These are phyloP conservation scores for Anethum foeniculum DNA, from an alignment of 140 eudicot species.

Conservation along the genomic window DNA sequence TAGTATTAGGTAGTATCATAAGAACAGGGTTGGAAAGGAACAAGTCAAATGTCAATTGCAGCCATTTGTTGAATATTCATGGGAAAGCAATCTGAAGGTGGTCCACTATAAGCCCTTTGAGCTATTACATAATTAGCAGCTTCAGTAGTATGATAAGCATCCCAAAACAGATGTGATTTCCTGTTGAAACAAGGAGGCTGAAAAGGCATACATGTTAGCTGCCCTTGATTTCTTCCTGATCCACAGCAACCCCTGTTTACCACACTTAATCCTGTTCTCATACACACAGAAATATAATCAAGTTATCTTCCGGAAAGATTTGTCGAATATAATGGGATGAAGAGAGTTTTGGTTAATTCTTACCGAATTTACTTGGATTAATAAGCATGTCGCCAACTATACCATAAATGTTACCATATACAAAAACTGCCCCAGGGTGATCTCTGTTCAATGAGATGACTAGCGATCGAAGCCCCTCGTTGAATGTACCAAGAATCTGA, in stretches of 20 bases:
- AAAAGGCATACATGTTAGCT: slow-evolving; percentile 65
- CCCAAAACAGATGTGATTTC: slow-evolving; percentile 74
- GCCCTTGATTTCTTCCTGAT: slow-evolving; percentile 63
- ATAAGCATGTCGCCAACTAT: slow-evolving; percentile 57
- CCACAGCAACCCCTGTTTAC: slow-evolving; percentile 74
- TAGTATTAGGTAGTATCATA: neutral
- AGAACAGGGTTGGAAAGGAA: neutral
- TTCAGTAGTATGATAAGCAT: slow-evolving; percentile 82
- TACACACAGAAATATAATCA: neutral
- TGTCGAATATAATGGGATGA: neutral
- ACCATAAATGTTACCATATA: slow-evolving; percentile 64
- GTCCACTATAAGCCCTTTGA: slow-evolving; percentile 50
- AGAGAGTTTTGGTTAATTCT: neutral
- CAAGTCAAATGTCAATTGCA: slow-evolving; percentile 21
- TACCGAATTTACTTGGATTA: slow-evolving; percentile 58
- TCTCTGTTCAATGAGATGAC: slow-evolving; percentile 44
- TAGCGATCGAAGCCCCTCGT: slow-evolving; percentile 47
- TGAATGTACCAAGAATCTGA: slow-evolving; percentile 53
- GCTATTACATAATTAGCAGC: slow-evolving; percentile 69
- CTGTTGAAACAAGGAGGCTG: slow-evolving; percentile 54
- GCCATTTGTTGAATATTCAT: slow-evolving; percentile 69
- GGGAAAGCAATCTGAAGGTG: slow-evolving; percentile 46
- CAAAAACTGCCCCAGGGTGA: slow-evolving; percentile 55
- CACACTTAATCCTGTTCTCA: slow-evolving; percentile 60
- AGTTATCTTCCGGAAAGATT: neutral